phyloP scores from a whole-genome alignment of 2,329 filamentous ascomycete genomes.

The Pezicula rhizophila region DNA sequence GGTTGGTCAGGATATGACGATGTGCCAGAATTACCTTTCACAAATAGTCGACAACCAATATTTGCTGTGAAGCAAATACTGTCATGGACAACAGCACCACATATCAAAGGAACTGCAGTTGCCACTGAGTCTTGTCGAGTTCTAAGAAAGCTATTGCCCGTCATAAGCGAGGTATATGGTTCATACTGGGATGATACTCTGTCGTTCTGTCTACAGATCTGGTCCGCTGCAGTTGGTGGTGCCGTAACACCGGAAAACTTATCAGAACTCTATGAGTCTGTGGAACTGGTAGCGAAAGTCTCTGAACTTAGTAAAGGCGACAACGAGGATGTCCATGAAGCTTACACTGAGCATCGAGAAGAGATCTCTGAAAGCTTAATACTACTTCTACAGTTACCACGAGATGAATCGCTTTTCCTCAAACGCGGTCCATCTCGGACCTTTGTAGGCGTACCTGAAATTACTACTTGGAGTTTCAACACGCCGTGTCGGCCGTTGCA shows the following conservation, averaged over 20 bases:
- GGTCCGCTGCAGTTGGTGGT: constrained; percentile 36
- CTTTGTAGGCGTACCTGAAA: too few relatives aligned
- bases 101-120: constrained; percentile 38
- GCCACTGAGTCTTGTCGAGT: constrained; percentile 48
- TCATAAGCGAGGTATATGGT: constrained; percentile 77
- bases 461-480: constrained; percentile 44
- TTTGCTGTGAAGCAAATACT: constrained; percentile 78
- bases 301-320: too few relatives aligned
- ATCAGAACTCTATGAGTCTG: too few relatives aligned
- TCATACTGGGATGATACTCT: constrained; percentile 73
- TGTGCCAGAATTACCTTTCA: constrained; percentile 42
- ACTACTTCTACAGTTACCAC: too few relatives aligned
- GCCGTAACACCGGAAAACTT: too few relatives aligned
- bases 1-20: constrained; percentile 29
- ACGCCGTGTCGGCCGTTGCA: too few relatives aligned
- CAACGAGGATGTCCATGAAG: too few relatives aligned
- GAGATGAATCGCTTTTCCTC: too few relatives aligned
- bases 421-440: too few relatives aligned
- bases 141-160: constrained; percentile 59
- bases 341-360: too few relatives aligned
- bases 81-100: constrained; percentile 56
- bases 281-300: too few relatives aligned
- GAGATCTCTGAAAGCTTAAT: too few relatives aligned
- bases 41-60: constrained; percentile 45
- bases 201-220: constrained; percentile 51